Base-by-base conservation (phyloP, 805 yeast species). In the Sugiyamaella americana region DNA sequence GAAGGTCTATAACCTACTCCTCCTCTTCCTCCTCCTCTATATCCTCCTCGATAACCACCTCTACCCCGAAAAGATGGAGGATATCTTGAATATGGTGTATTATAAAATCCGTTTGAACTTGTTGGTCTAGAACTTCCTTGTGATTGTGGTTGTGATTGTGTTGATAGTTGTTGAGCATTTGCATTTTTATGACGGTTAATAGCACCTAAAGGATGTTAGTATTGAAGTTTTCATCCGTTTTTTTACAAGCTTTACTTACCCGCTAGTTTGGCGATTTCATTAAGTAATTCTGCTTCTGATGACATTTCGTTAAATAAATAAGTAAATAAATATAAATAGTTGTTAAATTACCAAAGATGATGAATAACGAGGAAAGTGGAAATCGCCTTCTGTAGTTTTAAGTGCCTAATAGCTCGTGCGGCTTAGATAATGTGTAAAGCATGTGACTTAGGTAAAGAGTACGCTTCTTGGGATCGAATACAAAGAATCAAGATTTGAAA, bases 261-360 rank as follows among this genome's bases (percentile, higher is more conserved):
- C 6, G 59, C 59, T 29, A 55, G 42, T 35, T 40, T 29, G 24
- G 59, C 59, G 24, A 55, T 55, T 39, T 55, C 51, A 17, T 52
- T 43, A 20, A 55, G 41, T 20, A 55, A 43, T 8, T 52, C 51
- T 3, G 54, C 49, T 20, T 55, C 55, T 35, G 58, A 52, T 54
- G 52, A 50, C 37, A 35, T 17, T 35, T 35, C 20, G n/a, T 16
- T 10, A 13, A 13, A 10, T 13, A 35, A 35, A 11, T 29, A 29
- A 29, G 34, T 11, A 11, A 35, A 35, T 13, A 10, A 35, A 35
- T 10, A 35, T n/a, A n/a, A n/a, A n/a, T n/a, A n/a, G n/a, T n/a
- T n/a, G n/a, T n/a, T n/a, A n/a, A n/a, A n/a, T n/a, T n/a, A n/a
- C n/a, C n/a, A n/a, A n/a, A n/a, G n/a, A n/a, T n/a, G n/a, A n/a